Evolutionary conservation across 169 alveolate genomes (phyloP).

Genomic region (Plasmodium inui): DNA sequence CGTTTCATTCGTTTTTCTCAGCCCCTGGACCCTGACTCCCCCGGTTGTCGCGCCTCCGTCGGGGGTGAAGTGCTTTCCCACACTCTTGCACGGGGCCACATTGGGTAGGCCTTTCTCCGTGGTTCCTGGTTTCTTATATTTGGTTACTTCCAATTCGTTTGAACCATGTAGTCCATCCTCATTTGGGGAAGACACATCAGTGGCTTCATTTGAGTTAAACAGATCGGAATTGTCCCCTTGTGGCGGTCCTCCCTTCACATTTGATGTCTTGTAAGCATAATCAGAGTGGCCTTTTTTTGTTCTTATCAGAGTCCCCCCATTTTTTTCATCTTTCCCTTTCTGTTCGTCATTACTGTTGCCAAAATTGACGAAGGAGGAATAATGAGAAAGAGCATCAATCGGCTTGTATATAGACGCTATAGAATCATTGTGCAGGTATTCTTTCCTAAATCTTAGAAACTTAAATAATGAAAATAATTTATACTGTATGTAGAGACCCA

Average conservation of each 20-base stretch:
- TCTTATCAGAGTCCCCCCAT: background rate
- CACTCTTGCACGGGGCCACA: background rate
- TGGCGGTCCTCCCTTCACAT: background rate
- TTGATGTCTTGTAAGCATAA: background rate
- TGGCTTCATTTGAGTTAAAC: background rate
- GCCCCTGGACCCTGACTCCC: background rate
- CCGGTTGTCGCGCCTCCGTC: background rate
- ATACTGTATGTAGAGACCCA: conserved; percentile 82
- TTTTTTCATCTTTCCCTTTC: background rate
- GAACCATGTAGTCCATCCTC: background rate
- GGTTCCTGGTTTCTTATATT: background rate
- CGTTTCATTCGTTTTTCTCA: background rate
- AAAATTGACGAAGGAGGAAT: conserved; percentile 20
- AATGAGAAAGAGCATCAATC: conserved; percentile 40
- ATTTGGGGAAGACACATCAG: background rate
- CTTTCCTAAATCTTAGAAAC: conserved; percentile 21
- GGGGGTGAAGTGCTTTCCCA: background rate
- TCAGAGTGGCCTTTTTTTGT: background rate
- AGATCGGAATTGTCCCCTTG: background rate
- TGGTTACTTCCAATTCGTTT: background rate
- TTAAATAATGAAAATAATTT: conserved; percentile 60
- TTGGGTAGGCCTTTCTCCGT: background rate
- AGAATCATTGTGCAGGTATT: conserved; percentile 16
- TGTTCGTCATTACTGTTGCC: background rate
- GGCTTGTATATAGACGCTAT: conserved; percentile 13